Conservation (phyloP, 164 flowering plant species). For the Sextonia rubra region DNA sequence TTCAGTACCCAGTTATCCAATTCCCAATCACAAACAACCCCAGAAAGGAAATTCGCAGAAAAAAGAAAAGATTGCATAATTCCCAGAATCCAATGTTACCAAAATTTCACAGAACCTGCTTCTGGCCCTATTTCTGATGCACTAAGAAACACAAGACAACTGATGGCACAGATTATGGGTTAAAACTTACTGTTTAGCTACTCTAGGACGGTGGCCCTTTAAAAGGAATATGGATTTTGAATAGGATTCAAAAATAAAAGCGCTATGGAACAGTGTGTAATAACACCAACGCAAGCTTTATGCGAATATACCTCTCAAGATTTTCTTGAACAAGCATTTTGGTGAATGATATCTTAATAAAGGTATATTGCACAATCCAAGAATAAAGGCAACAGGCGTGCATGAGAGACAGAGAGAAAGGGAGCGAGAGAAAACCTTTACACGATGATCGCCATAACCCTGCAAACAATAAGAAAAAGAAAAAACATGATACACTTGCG, state of each 20-base stretch:
- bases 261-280: no score
- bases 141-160: background rate
- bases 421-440: conserved; percentile 61
- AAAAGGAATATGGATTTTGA: background rate
- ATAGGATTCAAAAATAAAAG: no score
- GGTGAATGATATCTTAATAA: background rate
- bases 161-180: background rate
- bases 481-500: conserved; percentile 88
- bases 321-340: background rate
- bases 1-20: no score
- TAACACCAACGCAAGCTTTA: background rate
- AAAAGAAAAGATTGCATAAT: no score
- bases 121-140: no score
- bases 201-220: background rate
- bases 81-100: no score
- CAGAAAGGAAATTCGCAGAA: no score
- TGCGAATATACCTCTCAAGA: no score
- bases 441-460: conserved; percentile 92
- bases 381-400: background rate
- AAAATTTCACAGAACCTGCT: no score
- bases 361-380: background rate
- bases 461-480: conserved; percentile 76
- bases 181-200: background rate
- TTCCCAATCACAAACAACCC: no score
- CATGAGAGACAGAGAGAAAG: conserved; percentile 6